Conservation (phyloP, 768 basidiomycete species). For the Lactarius psammicola region DNA sequence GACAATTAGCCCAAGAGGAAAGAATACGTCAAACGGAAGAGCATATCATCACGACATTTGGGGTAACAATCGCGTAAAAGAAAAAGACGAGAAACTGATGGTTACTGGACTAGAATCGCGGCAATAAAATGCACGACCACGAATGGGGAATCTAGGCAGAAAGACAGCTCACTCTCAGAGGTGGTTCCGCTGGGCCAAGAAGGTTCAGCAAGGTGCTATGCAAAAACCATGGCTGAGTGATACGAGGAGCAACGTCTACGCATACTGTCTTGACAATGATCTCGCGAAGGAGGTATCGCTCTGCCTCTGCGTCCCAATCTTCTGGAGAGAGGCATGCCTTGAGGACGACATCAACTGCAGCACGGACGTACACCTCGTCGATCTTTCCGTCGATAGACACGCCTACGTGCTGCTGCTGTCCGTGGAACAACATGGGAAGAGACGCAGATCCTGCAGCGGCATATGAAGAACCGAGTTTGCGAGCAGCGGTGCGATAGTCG, state of each 20-base stretch:
- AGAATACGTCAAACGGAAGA: background rate
- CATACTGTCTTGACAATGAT: conserved; percentile 74
- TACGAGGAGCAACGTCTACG: conserved; percentile 49
- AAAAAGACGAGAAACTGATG: background rate
- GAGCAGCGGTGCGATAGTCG: conserved; percentile 69
- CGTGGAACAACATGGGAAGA: conserved; percentile 70
- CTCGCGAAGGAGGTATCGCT: conserved; percentile 84
- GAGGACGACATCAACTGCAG: conserved; percentile 74
- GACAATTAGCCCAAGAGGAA: background rate
- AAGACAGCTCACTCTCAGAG: conserved; percentile 14
- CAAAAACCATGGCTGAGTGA: conserved; percentile 91
- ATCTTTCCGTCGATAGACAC: conserved; percentile 61
- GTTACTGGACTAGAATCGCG: background rate
- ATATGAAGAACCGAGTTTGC: conserved; percentile 67
- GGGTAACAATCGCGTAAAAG: background rate
- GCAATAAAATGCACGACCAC: background rate
- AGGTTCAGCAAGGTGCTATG: conserved; percentile 65
- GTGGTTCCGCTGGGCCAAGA: conserved; percentile 44
- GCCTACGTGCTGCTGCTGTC: conserved; percentile 83
- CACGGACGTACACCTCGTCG: conserved; percentile 76
- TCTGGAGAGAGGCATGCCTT: conserved; percentile 68
- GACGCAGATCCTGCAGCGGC: conserved; percentile 63
- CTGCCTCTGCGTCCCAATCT: conserved; percentile 74
- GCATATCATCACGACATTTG: background rate
- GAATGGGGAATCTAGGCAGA: background rate